Base-by-base conservation (phyloP, 2,329 filamentous ascomycete species). In the Tolypocladium ovalisporum region DNA sequence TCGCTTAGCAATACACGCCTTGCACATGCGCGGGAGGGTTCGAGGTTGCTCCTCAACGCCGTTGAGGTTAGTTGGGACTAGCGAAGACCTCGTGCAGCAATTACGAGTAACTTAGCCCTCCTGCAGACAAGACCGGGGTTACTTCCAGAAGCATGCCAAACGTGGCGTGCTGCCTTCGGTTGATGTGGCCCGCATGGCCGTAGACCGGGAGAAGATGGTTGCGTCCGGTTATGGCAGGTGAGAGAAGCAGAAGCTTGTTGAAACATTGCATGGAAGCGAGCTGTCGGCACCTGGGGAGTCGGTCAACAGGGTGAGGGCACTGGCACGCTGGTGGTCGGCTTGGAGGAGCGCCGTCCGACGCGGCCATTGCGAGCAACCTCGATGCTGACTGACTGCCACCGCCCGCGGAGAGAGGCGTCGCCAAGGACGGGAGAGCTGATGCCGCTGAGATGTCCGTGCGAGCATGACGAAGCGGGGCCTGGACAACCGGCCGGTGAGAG, bases 171-270 rank as follows among this genome's bases (percentile, higher is more conserved):
- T n/a, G 7, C 37, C 8, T 51, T 51, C 17, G n/a, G 47, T 51
- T 17, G 32, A 34, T 29, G 32, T 35, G 39, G 40, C 54, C 39
- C 29, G 54, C 37, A 19, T 27, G 24, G 49, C 36, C 24, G 13
- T 17, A 34, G 17, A 10, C 27, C 17, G 12, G 13, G 27, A 29
- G 44, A 32, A 51, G 17, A n/a, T 32, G 44, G 55, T 35, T 40
- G 39, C 52, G 36, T 17, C 58, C 56, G 7, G 52, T 40, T 44
- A 22, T 35, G 58, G 58, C 53, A 58, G 58, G 58, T 58, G 54
- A 37, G 47, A 54, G 53, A 58, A n/a, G 47, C 29, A 35, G 56
- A 58, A 56, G 54, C 39, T 47, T 17, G 52, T 36, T 58, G 51
- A 52, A 57, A 57, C 24, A 55, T n/a, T 56, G n/a, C 34, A 37